phyloP scores from a whole-genome alignment of 1,139 yeast species.

The Citeromyces siamensis region DNA sequence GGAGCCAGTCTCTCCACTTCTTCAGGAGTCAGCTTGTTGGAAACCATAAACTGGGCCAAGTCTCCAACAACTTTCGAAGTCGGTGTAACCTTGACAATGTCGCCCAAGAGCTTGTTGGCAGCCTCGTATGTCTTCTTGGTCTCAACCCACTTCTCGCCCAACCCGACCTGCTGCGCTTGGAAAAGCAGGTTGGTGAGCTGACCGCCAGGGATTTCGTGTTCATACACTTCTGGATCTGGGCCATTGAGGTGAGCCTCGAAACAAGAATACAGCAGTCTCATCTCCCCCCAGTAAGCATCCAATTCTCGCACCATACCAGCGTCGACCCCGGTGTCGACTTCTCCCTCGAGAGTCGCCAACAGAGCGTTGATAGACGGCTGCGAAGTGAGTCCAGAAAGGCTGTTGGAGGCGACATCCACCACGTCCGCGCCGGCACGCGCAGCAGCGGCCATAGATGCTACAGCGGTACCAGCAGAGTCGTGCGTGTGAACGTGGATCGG shows the following conservation, averaged over 20 bases:
- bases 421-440: slow-evolving; percentile 97
- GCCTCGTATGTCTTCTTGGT: slow-evolving; percentile 88
- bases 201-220: slow-evolving; percentile 99
- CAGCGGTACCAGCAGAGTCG: slow-evolving; percentile 99
- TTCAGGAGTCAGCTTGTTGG: slow-evolving; percentile 75
- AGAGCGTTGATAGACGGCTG: slow-evolving; percentile 95
- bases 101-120: slow-evolving; percentile 87
- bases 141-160: slow-evolving; percentile 92
- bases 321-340: slow-evolving; percentile 62
- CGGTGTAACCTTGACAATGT: slow-evolving; percentile 95
- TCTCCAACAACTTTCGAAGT: slow-evolving; percentile 99
- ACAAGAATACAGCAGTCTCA: slow-evolving; percentile 91
- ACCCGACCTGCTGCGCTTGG: slow-evolving; percentile 98
- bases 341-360: slow-evolving; percentile 86
- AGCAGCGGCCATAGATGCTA: slow-evolving; percentile 89
- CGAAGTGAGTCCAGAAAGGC: slow-evolving; percentile 97
- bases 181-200: slow-evolving; percentile 93
- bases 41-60: slow-evolving; percentile 97
- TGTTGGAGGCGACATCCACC: slow-evolving; percentile 94
- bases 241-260: slow-evolving; percentile 98
- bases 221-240: slow-evolving; percentile 98
- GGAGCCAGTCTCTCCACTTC: slow-evolving; percentile 83
- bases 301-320: slow-evolving; percentile 62
- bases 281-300: slow-evolving; percentile 97
- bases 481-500: slow-evolving; percentile 99